A percentile compares a stretch with the other conserved stretches of the same genome.
Evolutionary conservation across 202 grass and related monocot genomes (phyloP).

Genomic region (Bolboschoenoplectus hybrid): DNA sequence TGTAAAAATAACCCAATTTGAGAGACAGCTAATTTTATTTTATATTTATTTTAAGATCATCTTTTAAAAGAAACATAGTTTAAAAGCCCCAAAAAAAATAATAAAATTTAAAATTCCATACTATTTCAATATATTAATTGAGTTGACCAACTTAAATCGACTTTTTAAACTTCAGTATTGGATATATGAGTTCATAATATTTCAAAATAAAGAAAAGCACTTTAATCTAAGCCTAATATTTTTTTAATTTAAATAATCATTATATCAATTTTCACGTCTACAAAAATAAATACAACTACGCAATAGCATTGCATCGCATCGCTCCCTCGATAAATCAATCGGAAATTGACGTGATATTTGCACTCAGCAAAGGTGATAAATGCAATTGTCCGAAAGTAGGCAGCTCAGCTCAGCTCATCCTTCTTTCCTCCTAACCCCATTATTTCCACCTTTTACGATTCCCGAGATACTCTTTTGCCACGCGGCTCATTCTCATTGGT

Average conservation of each 20-base stretch:
- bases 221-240: not conserved
- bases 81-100: too few relatives aligned
- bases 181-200: too few relatives aligned
- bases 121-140: too few relatives aligned
- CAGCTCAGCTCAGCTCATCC: constrained; percentile 21
- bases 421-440: constrained; percentile 24
- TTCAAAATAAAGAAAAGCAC: too few relatives aligned
- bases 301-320: not conserved
- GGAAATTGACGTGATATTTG: not conserved
- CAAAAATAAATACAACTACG: not conserved
- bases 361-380: constrained; percentile 14
- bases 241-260: not conserved
- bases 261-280: not conserved
- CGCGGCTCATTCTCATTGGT: not conserved
- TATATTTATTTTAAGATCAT: too few relatives aligned
- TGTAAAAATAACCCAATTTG: too few relatives aligned
- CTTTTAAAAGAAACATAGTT: too few relatives aligned
- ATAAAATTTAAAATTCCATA: too few relatives aligned
- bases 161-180: too few relatives aligned
- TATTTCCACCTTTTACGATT: constrained; percentile 23
- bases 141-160: too few relatives aligned
- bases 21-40: too few relatives aligned
- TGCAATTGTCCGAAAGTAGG: constrained; percentile 28
- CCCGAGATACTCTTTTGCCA: constrained; percentile 36
- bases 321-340: not conserved